Evolutionary conservation across 208 protist species (phyloP).

Genomic region (Leishmania turanica): DNA sequence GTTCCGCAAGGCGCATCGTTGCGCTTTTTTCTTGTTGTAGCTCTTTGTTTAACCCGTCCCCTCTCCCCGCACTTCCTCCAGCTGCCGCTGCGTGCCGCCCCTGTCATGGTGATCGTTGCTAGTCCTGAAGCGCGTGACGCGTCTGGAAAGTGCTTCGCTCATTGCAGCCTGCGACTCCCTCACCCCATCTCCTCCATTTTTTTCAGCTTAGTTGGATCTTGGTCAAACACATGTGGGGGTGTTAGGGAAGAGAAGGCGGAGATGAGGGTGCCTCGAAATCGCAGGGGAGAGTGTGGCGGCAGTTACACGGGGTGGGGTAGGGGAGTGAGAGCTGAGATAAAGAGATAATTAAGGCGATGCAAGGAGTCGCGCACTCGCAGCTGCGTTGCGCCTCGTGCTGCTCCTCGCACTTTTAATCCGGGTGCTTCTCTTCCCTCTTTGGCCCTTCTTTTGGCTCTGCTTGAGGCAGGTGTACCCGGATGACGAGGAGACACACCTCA

Average conservation of each 20-base stretch:
- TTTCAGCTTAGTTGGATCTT: not conserved
- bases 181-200: too few species aligned
- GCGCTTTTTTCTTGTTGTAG: slow-evolving; percentile 1
- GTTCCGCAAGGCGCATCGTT: not conserved
- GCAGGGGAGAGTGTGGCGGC: not conserved
- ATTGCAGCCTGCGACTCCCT: not conserved
- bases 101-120: not conserved
- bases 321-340: not conserved
- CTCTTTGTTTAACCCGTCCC: not conserved
- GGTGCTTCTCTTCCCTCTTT: not conserved
- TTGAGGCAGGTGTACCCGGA: not conserved
- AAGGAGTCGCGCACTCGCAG: not conserved
- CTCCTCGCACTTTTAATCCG: not conserved
- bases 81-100: not conserved
- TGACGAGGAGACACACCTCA: not conserved
- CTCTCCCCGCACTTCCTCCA: not conserved
- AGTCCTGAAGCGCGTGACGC: not conserved
- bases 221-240: not conserved
- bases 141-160: not conserved
- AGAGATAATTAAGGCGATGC: not conserved
- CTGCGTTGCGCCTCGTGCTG: not conserved
- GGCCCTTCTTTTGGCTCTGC: not conserved
- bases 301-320: not conserved
- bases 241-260: not conserved
- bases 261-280: not conserved